A percentile compares a stretch with the other conserved stretches of the same genome.
Conservation (phyloP, 306 rosid species). For the Prinsepia uniflora region DNA sequence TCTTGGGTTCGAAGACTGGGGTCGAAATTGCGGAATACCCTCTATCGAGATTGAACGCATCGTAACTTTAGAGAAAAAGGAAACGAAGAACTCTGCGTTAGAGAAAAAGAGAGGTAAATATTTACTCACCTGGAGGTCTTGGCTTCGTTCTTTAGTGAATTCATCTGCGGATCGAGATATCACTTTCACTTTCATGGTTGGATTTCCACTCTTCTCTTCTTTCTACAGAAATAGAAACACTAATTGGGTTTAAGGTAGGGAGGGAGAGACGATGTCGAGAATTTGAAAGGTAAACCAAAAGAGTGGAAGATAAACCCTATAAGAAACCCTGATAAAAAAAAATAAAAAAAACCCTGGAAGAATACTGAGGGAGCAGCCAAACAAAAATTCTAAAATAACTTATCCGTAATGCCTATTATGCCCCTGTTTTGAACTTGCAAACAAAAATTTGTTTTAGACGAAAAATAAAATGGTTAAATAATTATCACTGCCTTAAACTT, state of each 20-base stretch:
- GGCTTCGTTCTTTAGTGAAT: constrained; percentile 84
- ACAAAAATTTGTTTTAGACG: no score
- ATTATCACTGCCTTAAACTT: no score
- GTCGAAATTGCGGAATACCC: constrained; percentile 80
- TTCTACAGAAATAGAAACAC: background rate
- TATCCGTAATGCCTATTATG: no score
- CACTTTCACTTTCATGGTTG: constrained; percentile 71
- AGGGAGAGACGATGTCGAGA: background rate
- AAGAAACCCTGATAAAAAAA: no score
- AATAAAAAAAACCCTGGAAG: no score
- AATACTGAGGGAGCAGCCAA: no score
- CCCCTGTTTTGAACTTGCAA: no score
- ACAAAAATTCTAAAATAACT: no score
- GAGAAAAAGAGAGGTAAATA: background rate
- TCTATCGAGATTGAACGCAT: constrained; percentile 35
- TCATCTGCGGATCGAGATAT: constrained; percentile 84
- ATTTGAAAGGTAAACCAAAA: background rate
- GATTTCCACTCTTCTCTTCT: constrained; percentile 7
- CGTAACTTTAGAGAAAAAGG: background rate
- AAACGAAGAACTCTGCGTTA: background rate
- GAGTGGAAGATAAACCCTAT: no score
- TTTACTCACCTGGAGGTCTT: constrained; percentile 75
- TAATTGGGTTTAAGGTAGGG: background rate
- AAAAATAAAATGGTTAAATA: no score
- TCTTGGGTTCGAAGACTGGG: constrained; percentile 80